These are phyloP conservation scores for Candida sithepensis DNA, from an alignment of 805 yeast genomes.

Conservation along the genomic window DNA sequence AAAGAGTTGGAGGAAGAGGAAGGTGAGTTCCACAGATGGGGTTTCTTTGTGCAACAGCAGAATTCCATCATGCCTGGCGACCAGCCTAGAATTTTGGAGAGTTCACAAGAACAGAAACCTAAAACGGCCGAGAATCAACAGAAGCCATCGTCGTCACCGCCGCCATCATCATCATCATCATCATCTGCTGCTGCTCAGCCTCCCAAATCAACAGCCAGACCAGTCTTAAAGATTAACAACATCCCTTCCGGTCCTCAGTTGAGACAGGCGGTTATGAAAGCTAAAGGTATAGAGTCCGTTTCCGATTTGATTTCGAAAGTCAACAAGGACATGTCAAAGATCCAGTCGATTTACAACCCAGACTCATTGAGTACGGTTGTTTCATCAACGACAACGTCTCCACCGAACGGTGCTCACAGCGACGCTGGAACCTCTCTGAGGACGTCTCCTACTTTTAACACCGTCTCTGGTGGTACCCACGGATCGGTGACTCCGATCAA, in stretches of 20 bases:
- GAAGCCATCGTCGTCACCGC: background rate
- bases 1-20: constrained; percentile 84
- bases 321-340: constrained; percentile 40
- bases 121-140: too few species aligned
- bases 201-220: constrained; percentile 3
- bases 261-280: constrained; percentile 62
- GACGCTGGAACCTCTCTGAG: background rate
- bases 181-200: too few species aligned
- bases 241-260: constrained; percentile 55
- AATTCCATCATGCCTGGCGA: constrained; percentile 28
- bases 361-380: constrained; percentile 2
- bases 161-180: too few species aligned
- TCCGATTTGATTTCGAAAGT: constrained; percentile 65
- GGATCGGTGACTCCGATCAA: background rate
- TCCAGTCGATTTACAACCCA: constrained; percentile 24
- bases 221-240: constrained; percentile 26
- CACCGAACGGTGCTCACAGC: background rate
- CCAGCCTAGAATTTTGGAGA: background rate
- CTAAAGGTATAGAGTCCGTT: constrained; percentile 71
- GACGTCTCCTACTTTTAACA: background rate
- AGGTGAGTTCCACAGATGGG: constrained; percentile 88
- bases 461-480: background rate
- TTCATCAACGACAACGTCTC: constrained; percentile 2
- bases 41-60: constrained; percentile 71
- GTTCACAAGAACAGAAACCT: constrained; percentile 2